Evolutionary conservation across 2,329 filamentous ascomycete genomes (phyloP), one percentile per base, ranked within the genome.

Genomic region (Monilinia vaccinii-corymbosi): DNA sequence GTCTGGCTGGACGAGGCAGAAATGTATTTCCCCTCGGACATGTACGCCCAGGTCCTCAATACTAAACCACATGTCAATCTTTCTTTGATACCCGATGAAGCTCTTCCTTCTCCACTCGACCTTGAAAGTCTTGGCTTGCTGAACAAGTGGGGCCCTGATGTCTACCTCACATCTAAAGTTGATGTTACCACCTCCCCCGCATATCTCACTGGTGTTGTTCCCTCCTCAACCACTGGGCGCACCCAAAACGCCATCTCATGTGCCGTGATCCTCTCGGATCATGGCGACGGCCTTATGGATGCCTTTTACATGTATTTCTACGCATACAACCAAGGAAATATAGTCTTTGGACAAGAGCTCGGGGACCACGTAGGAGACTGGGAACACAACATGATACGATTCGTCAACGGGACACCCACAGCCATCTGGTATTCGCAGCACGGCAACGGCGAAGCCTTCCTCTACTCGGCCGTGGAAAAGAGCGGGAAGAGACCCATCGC

Each of bases 361-460:
- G 71, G 70, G 3, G 66, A 72, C 68, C 85, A 88, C 69, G 79
- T 88, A 34, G 85, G 84, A 10, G 83, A 85, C 68, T 85, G 82
- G 83, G 84, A 87, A 68, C 83, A 87, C 70, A 84, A 80, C 58
- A 85, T 86, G 82, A 75, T 88, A 36, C 82, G 85, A 13, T 88
- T 88, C 71, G 56, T 74, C 18, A 75, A 84, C 58, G 81, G 81
- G 11, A 63, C 67, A 1, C 85, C 85, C 0, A 71, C 77, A 62
- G 74, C 77, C 1, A 70, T 87, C 14, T 88, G 83, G 82, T 87
- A 79, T 68, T 82, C 78, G 56, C 84, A 87, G 68, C 85, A 88
- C 69, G 72, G 76, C 34, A 77, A 78, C 63, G 85, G 85, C 5
- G 75, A 87, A 70, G 84, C 85, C 1, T 87, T 87, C 70, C 77